Base-by-base conservation (phyloP, 208 protist species). In the Leishmania major region DNA sequence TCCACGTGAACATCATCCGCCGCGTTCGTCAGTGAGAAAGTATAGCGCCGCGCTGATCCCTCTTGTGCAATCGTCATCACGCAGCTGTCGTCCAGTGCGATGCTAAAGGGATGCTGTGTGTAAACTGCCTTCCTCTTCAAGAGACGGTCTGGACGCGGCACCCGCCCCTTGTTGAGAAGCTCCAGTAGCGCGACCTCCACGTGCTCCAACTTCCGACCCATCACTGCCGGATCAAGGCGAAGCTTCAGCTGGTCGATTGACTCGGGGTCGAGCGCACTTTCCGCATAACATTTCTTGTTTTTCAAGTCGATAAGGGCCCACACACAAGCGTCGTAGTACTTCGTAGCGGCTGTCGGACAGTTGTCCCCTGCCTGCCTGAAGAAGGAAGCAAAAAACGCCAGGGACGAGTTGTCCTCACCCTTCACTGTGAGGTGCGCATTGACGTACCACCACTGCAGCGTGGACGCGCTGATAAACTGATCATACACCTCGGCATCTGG, bases 371-470 rank as follows among this genome's bases (percentile, higher is more conserved):
- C 83, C 55, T 82, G 88, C 10, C 82, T 77, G 49, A 92, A 92
- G 80, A 90, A 94, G 11, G 89, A 92, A 28, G 78, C 75, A 70
- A 92, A 94, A 79, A 92, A 91, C 13, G 85, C 84, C 67, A 92
- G 87, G 25, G 77, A 76, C 22, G 74, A 70, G 28, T 66, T 55
- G 0, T 85, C 53, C 47, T 90, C 66, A 25, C 72, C 82, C 37
- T 71, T 82, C 31, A 85, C 60, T 13, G 31, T 69, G 47, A 94
- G 75, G 69, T 90, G 80, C 22, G 84, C 85, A 59, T 92, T 92
- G 71, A 69, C 80, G 79, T 94, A 92, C 91, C 91, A 94, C 85
- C 89, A 91, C 76, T 94, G 88, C 22, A 90, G 72, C 19, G 77
- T 71, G 74, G 79, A 77, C 7, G 72, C 66, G 55, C 84, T 31